Conservation (phyloP, 345 rosid species). For the Salix viminalis region DNA sequence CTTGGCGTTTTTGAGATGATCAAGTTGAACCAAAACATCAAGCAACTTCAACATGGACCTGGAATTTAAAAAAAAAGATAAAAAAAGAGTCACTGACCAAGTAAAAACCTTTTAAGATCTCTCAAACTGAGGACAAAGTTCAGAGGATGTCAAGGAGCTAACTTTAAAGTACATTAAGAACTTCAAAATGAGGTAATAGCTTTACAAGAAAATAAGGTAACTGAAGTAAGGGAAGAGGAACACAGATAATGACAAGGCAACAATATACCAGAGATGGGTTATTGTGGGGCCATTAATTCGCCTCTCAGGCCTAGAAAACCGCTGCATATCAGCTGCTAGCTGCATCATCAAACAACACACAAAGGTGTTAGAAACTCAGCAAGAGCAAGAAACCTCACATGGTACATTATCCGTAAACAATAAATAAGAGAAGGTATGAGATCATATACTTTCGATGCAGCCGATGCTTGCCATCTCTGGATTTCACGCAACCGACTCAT, state of each 20-base stretch:
- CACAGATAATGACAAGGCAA: neutral
- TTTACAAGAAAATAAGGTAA: neutral
- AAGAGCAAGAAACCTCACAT: neutral
- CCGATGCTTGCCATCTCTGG: constrained; percentile 94
- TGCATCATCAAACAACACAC: constrained; percentile 39
- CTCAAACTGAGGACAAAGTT: neutral
- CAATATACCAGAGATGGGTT: constrained; percentile 79
- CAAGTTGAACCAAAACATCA: constrained; percentile 96
- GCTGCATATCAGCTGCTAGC: constrained; percentile 99
- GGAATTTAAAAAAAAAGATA: constrained; percentile 19
- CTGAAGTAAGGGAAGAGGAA: neutral
- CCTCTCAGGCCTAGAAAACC: constrained; percentile 95
- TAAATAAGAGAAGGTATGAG: neutral
- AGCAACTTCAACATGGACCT: constrained; percentile 97
- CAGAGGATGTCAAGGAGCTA: neutral
- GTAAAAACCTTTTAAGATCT: neutral
- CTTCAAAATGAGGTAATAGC: neutral
- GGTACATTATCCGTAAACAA: neutral
- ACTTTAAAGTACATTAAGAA: constrained; percentile 4
- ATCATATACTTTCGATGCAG: constrained; percentile 73
- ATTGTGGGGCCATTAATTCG: constrained; percentile 95
- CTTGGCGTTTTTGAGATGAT: constrained; percentile 97
- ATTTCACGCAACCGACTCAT: constrained; percentile 97
- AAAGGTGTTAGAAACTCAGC: neutral
- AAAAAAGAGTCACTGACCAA: constrained; percentile 3